phyloP scores from a whole-genome alignment of 2,329 filamentous ascomycete species.

The Ceratocystis variospora region DNA sequence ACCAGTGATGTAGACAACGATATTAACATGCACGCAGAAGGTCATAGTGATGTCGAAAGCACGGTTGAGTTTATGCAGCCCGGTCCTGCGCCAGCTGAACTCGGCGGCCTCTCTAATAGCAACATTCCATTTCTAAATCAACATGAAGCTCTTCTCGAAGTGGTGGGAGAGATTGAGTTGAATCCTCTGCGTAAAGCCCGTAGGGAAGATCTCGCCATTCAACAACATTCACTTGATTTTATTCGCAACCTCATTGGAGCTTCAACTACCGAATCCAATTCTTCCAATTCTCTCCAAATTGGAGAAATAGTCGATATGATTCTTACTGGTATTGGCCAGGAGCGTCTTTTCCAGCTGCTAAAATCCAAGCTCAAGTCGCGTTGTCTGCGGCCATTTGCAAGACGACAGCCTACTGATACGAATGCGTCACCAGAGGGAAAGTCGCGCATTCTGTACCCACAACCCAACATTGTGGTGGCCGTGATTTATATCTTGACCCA shows the following conservation, averaged over 20 bases:
- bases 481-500: conserved; percentile 77
- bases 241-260: conserved; percentile 65
- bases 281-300: conserved; percentile 37
- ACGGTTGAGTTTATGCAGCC: conserved; percentile 13
- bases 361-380: conserved; percentile 59
- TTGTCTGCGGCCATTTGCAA: conserved; percentile 39
- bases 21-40: conserved; percentile 40
- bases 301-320: conserved; percentile 74
- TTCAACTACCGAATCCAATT: background rate
- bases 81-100: conserved; percentile 6
- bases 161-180: conserved; percentile 4
- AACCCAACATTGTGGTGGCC: conserved; percentile 58
- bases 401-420: conserved; percentile 26
- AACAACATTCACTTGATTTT: conserved; percentile 82
- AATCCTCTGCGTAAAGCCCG: conserved; percentile 42
- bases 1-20: conserved; percentile 23
- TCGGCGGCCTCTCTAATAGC: conserved; percentile 10
- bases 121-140: conserved; percentile 6
- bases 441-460: conserved; percentile 41
- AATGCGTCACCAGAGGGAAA: conserved; percentile 25
- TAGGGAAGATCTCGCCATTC: conserved; percentile 68
- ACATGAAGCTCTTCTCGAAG: conserved; percentile 5
- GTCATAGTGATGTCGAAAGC: conserved; percentile 44
- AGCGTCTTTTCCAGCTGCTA: conserved; percentile 68
- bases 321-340: conserved; percentile 59